Evolutionary conservation across 192 early-diverging fungal genomes (phyloP).

Genomic region (Chytriomyces sp.): DNA sequence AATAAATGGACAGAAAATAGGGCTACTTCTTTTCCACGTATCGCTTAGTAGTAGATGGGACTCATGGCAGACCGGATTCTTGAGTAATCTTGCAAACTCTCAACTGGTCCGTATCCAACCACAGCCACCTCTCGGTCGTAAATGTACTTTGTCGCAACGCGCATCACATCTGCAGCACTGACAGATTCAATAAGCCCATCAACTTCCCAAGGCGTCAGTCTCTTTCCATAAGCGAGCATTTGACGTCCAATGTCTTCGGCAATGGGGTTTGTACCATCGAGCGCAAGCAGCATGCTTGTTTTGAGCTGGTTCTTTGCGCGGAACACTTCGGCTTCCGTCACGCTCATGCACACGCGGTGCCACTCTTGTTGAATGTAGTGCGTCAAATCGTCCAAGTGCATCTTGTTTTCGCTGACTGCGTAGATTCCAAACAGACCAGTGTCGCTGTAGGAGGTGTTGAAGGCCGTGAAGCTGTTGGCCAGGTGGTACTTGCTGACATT

Average conservation of each 20-base stretch:
- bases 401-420: slow-evolving; percentile 81
- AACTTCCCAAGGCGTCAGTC: slow-evolving; percentile 86
- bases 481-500: slow-evolving; percentile 78
- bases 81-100: slow-evolving; percentile 87
- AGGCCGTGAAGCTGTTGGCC: slow-evolving; percentile 98
- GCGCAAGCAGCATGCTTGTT: slow-evolving; percentile 83
- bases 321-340: slow-evolving; percentile 90
- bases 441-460: slow-evolving; percentile 98
- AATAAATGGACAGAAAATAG: not conserved
- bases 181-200: slow-evolving; percentile 85
- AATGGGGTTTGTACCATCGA: slow-evolving; percentile 94
- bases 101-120: slow-evolving; percentile 86
- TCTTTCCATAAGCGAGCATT: slow-evolving; percentile 88
- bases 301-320: slow-evolving; percentile 99
- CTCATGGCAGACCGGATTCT: slow-evolving; percentile 84
- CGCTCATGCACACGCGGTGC: slow-evolving; percentile 81
- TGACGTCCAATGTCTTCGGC: slow-evolving; percentile 99
- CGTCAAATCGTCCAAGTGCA: slow-evolving; percentile 83
- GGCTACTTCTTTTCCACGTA: not conserved
- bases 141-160: slow-evolving; percentile 86
- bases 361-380: slow-evolving; percentile 92
- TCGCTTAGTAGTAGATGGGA: slow-evolving; percentile 53
- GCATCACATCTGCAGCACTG: slow-evolving; percentile 83
- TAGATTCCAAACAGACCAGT: slow-evolving; percentile 98
- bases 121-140: slow-evolving; percentile 85